A percentile compares a stretch with the other conserved stretches of the same genome.
Conservation (phyloP, 345 rosid genomes). For the Salix dunnii region DNA sequence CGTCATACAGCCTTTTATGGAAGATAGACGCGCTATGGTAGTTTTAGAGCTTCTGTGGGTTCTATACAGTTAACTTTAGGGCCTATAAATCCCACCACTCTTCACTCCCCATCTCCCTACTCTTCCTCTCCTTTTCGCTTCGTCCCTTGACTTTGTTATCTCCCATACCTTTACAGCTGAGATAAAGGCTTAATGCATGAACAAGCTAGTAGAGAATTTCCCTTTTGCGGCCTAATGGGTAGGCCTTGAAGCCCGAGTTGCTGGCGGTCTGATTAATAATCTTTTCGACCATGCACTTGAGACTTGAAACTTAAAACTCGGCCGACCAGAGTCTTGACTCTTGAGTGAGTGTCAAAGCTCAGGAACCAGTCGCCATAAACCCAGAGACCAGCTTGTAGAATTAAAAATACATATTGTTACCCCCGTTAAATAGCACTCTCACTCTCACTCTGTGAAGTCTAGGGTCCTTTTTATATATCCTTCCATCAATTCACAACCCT, state of each 20-base stretch:
- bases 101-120: neutral
- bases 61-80: neutral
- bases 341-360: neutral
- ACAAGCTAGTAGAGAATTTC: too few species aligned
- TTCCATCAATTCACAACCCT: neutral
- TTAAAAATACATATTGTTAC: neutral
- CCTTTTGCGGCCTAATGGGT: neutral
- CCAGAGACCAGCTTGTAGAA: neutral
- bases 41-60: neutral
- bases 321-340: neutral
- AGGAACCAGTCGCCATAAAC: neutral
- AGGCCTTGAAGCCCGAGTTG: neutral
- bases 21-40: neutral
- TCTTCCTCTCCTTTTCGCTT: neutral
- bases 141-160: neutral
- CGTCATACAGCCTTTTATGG: neutral
- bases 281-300: neutral
- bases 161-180: neutral
- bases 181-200: neutral
- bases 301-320: neutral
- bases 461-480: conserved; percentile 2
- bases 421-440: neutral
- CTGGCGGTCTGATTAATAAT: neutral
- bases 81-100: neutral
- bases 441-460: neutral